Conservation (phyloP, 768 basidiomycete species). For the Pisolithus tinctorius region DNA sequence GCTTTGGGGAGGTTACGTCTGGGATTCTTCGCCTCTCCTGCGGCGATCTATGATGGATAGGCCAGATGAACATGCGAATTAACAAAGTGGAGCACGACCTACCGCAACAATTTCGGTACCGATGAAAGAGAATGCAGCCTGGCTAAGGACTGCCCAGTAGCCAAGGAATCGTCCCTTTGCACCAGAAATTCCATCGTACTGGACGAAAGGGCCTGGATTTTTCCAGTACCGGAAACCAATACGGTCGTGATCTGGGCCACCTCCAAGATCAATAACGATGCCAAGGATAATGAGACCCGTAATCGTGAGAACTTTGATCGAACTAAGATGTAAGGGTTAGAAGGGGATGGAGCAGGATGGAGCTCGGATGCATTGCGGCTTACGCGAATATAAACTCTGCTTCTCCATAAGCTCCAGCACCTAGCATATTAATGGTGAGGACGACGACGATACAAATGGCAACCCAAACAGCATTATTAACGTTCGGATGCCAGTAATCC, state of each 20-base stretch:
- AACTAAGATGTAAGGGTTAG: slow-evolving; percentile 26
- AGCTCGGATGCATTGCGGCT: neutral
- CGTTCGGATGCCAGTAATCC: slow-evolving; percentile 56
- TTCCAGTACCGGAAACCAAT: slow-evolving; percentile 65
- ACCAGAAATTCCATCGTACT: slow-evolving; percentile 59
- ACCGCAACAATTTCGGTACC: slow-evolving; percentile 94
- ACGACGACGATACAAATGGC: slow-evolving; percentile 70
- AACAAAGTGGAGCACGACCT: slow-evolving; percentile 20
- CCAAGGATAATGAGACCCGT: slow-evolving; percentile 65
- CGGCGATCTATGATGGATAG: slow-evolving; percentile 56
- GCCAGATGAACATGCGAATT: slow-evolving; percentile 1
- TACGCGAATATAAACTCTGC: slow-evolving; percentile 83
- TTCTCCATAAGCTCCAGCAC: slow-evolving; percentile 77
- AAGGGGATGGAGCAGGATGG: neutral
- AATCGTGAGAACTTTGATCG: slow-evolving; percentile 88
- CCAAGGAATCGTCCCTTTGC: slow-evolving; percentile 71
- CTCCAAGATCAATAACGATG: slow-evolving; percentile 78
- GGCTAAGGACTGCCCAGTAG: slow-evolving; percentile 65
- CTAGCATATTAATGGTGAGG: slow-evolving; percentile 67
- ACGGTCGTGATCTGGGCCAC: slow-evolving; percentile 77
- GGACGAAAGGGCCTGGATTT: slow-evolving; percentile 82
- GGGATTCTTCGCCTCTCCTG: slow-evolving; percentile 89
- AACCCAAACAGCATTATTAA: slow-evolving; percentile 74
- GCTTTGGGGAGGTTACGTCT: slow-evolving; percentile 53
- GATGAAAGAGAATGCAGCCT: slow-evolving; percentile 90